These are phyloP conservation scores for Chytridiales sp. DNA, from an alignment of 371 early-diverging fungal species.

Conservation along the genomic window DNA sequence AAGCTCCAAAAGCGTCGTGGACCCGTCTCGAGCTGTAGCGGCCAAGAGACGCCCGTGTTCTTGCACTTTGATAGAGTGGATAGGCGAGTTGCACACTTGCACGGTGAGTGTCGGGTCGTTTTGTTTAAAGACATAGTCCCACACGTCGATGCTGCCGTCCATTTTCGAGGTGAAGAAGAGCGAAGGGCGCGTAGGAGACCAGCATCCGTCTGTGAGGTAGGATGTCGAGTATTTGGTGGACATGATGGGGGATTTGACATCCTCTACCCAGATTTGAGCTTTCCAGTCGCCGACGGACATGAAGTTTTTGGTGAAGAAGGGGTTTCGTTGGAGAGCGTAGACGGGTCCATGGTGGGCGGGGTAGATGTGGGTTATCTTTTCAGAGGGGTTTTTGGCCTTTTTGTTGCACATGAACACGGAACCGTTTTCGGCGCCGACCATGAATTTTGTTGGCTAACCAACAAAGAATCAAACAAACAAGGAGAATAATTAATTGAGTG, in stretches of 20 bases:
- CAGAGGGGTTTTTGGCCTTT: slow-evolving; percentile 56
- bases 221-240: slow-evolving; percentile 44
- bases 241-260: slow-evolving; percentile 53
- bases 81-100: slow-evolving; percentile 51
- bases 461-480: neutral
- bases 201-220: slow-evolving; percentile 58
- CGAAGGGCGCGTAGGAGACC: slow-evolving; percentile 55
- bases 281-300: slow-evolving; percentile 60
- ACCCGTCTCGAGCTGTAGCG: slow-evolving; percentile 51
- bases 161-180: slow-evolving; percentile 56
- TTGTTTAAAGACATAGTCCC: slow-evolving; percentile 60
- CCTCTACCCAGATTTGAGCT: slow-evolving; percentile 60
- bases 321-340: slow-evolving; percentile 55
- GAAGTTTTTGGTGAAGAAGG: slow-evolving; percentile 61
- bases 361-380: slow-evolving; percentile 57
- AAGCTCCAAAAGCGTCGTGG: slow-evolving; percentile 51
- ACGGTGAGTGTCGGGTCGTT: slow-evolving; percentile 53
- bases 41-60: slow-evolving; percentile 55
- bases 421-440: slow-evolving; percentile 61
- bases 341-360: slow-evolving; percentile 58
- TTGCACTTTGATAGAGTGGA: slow-evolving; percentile 53
- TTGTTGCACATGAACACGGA: slow-evolving; percentile 58
- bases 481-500: neutral
- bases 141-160: slow-evolving; percentile 56
- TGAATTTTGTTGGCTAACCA: slow-evolving; percentile 63